Base-by-base conservation (phyloP, 768 basidiomycete genomes). In the Collybia sordida region DNA sequence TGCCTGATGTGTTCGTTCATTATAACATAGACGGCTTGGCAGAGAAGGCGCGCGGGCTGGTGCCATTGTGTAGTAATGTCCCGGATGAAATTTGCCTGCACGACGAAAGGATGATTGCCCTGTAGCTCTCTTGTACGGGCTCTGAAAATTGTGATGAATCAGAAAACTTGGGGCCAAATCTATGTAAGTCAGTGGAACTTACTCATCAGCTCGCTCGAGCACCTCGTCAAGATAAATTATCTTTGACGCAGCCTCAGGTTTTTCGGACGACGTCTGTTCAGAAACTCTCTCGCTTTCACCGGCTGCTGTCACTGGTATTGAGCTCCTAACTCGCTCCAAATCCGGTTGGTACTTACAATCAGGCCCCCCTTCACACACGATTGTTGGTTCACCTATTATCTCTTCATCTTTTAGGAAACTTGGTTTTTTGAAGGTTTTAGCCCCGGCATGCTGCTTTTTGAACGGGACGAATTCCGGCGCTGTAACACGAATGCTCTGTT, bases 81-180 rank as follows among this genome's bases (percentile, higher is more conserved):
- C 2, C 57, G 46, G 43, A 90, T 85, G 51, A 78, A 84, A 0
- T 63, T 59, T 7, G 71, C 62, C 42, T 82, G 79, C 0, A 89
- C 82, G 0, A 81, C 68, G 52, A 83, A 88, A 0, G 87, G 86
- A 51, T 81, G 85, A 50, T 78, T 77, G 11, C 79, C 83, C 0
- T 87, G 87, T 0, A 90, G 73, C 54, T 90, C 87, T 1, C 89
- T 79, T 0, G 86, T 85, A 3, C 83, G 75, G 1, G 88, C 80
- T 18, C 89, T 90, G 15, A 4, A 17, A 52, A 12, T 31, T 3
- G 11, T n/a, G 11, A 31, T 31, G 9, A 31, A 31, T 31, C n/a
- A n/a, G n/a, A n/a, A 4, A 11, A 31, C 6, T 11, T 11, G 14
- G 14, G 14, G 25, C 25, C 14, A 31, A 31, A 4, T 12, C 4